Conservation (phyloP, 805 yeast species). For the Komagataella mondaviorum region DNA sequence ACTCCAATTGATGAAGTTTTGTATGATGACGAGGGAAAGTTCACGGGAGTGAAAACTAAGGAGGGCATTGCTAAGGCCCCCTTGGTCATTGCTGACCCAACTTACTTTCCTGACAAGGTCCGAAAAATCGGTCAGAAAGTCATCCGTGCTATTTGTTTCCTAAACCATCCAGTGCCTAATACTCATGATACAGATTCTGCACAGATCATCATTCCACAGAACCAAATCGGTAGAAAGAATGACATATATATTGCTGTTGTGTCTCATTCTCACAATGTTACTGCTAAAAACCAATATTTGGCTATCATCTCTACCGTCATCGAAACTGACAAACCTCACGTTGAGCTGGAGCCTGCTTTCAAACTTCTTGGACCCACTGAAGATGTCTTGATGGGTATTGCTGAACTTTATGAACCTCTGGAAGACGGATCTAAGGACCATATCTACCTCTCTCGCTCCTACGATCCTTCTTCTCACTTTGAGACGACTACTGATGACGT, state of each 20-base stretch:
- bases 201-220: conserved; percentile 93
- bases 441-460: conserved; percentile 75
- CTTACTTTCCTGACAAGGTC: conserved; percentile 84
- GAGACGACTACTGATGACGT: conserved; percentile 96
- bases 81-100: conserved; percentile 92
- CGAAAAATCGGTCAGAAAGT: conserved; percentile 60
- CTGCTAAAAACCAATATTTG: conserved; percentile 76
- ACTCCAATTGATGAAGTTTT: conserved; percentile 87
- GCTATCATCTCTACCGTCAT: conserved; percentile 92
- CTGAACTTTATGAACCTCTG: conserved; percentile 78
- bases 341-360: conserved; percentile 89
- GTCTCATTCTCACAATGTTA: conserved; percentile 81
- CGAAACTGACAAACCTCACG: conserved; percentile 86
- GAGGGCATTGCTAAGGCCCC: conserved; percentile 91
- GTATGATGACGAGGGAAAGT: conserved; percentile 58
- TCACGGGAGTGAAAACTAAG: conserved; percentile 79
- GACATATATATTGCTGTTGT: conserved; percentile 91
- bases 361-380: conserved; percentile 68
- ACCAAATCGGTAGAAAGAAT: conserved; percentile 83
- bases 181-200: conserved; percentile 77
- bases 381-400: conserved; percentile 88
- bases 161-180: conserved; percentile 80
- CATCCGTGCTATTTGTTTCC: conserved; percentile 75
- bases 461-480: conserved; percentile 91
- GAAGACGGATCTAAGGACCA: conserved; percentile 74